Conservation (phyloP, 129 eudicot species). For the Daucus carota region DH1_v3.0 NC_030385.2:44394001-44394500, state of each 20-base stretch:
- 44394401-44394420: background rate
- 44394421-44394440: conserved; percentile 5
- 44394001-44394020: conserved; percentile 75
- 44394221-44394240: conserved; percentile 65
- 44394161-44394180: conserved; percentile 89
- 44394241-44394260: background rate
- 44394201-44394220: conserved; percentile 94
- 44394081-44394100: conserved; percentile 97
- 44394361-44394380: background rate
- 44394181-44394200: conserved; percentile 92
- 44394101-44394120: conserved; percentile 75
- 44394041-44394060: conserved; percentile 80
- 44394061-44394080: conserved; percentile 98
- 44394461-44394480: conserved; percentile 90
- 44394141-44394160: conserved; percentile 96
- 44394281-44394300: background rate
- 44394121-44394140: conserved; percentile 93
- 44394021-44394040: conserved; percentile 95
- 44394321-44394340: background rate
- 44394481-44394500: conserved; percentile 99
- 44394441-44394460: conserved; percentile 73
- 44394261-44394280: background rate
- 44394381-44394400: background rate
- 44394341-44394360: background rate
- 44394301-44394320: background rate